These are phyloP conservation scores for Aspergillus niger DNA, from an alignment of 2,329 filamentous ascomycete genomes.

Conservation along the genomic window DNA sequence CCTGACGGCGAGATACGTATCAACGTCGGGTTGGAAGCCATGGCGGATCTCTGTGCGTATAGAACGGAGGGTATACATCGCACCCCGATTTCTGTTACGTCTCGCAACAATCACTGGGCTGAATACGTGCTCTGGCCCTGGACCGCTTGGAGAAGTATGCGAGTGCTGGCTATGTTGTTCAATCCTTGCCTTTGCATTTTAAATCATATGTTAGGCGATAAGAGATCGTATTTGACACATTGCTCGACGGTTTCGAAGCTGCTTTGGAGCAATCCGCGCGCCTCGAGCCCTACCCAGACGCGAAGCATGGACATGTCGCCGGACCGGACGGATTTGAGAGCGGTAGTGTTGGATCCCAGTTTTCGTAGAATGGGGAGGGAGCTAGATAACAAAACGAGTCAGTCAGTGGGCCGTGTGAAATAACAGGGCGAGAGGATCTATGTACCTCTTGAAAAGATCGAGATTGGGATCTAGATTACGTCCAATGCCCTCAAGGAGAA, in stretches of 20 bases:
- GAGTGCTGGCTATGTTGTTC: background rate
- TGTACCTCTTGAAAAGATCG: slow-evolving; percentile 76
- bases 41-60: background rate
- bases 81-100: background rate
- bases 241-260: slow-evolving; percentile 86
- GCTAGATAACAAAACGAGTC: slow-evolving; percentile 50
- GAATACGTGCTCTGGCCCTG: background rate
- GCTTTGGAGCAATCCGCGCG: slow-evolving; percentile 83
- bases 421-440: slow-evolving; percentile 13
- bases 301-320: slow-evolving; percentile 84
- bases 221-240: slow-evolving; percentile 86
- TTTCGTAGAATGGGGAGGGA: slow-evolving; percentile 88
- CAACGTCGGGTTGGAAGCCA: background rate
- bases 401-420: background rate
- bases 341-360: slow-evolving; percentile 65
- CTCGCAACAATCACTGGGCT: background rate
- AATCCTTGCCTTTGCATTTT: background rate
- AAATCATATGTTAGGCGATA: slow-evolving; percentile 78
- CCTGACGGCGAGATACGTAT: background rate
- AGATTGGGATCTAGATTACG: slow-evolving; percentile 81
- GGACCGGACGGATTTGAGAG: slow-evolving; percentile 64
- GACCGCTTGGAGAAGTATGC: background rate
- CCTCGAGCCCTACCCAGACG: slow-evolving; percentile 89
- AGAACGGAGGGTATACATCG: background rate
- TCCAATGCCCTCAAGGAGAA: slow-evolving; percentile 92